These are phyloP conservation scores for Trichoderma sp. DNA, from an alignment of 2,329 filamentous ascomycete genomes.

Conservation along the genomic window DNA sequence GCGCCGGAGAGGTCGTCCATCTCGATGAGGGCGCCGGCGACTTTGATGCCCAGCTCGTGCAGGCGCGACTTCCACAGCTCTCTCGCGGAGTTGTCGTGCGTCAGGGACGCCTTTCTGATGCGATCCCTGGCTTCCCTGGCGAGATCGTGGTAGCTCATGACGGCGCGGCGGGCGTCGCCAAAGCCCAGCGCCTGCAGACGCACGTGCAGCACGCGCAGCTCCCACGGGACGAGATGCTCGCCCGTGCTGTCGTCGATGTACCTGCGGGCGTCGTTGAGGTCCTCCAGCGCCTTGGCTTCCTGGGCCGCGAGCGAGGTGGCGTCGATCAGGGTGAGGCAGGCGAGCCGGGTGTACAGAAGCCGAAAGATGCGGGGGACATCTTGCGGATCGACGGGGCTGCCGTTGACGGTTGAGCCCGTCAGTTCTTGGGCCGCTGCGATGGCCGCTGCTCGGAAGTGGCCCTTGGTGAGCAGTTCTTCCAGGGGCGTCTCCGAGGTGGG, in stretches of 20 bases:
- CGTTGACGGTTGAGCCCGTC: conserved; percentile 51
- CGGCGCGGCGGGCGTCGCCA: conserved; percentile 77
- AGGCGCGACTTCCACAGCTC: conserved; percentile 73
- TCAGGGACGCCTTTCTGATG: conserved; percentile 51
- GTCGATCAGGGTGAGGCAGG: conserved; percentile 79
- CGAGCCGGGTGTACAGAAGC: conserved; percentile 78
- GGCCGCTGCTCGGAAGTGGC: conserved; percentile 81
- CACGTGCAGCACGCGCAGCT: conserved; percentile 78
- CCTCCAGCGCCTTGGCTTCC: conserved; percentile 65
- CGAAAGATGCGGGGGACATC: conserved; percentile 71
- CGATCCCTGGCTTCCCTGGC: conserved; percentile 72
- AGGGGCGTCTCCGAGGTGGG: conserved; percentile 67
- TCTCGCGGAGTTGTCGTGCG: conserved; percentile 56
- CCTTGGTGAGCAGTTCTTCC: conserved; percentile 65
- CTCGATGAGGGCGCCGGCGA: conserved; percentile 70
- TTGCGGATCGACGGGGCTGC: conserved; percentile 49
- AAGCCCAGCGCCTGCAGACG: conserved; percentile 85
- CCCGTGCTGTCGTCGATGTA: conserved; percentile 59
- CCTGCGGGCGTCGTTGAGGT: conserved; percentile 57
- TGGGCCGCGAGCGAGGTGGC: conserved; percentile 69
- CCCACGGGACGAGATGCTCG: conserved; percentile 79
- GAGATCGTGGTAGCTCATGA: conserved; percentile 90
- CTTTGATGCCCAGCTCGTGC: conserved; percentile 70
- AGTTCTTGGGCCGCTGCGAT: conserved; percentile 66
- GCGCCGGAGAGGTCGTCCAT: conserved; percentile 89